Conservation (phyloP, 257 asterid species). For the Ehretia macrophylla region DNA sequence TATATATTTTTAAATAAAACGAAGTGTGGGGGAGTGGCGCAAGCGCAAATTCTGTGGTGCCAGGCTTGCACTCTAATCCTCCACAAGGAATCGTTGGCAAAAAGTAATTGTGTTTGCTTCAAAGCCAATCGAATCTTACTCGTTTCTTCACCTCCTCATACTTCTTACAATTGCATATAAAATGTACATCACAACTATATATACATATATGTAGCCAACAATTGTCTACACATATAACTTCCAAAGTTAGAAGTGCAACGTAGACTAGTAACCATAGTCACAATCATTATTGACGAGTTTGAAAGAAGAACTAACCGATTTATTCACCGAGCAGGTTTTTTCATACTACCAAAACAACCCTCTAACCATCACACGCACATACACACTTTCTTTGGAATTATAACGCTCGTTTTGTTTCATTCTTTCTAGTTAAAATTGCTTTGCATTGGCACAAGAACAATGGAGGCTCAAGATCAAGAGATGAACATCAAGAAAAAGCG, state of each 20-base stretch:
- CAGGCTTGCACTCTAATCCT: conserved; percentile 96
- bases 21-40: conserved; percentile 29
- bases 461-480: conserved; percentile 47
- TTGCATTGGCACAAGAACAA: no score
- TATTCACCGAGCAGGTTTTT: no score
- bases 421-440: no score
- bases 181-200: neutral
- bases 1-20: no score
- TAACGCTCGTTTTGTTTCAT: no score
- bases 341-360: neutral
- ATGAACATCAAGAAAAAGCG: conserved; percentile 56
- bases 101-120: conserved; percentile 83
- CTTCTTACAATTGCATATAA: conserved; percentile 2
- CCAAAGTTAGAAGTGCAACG: neutral
- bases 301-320: no score
- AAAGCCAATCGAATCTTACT: conserved; percentile 83
- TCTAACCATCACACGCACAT: neutral
- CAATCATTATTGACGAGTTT: neutral
- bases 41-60: conserved; percentile 67
- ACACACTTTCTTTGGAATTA: neutral
- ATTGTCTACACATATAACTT: neutral
- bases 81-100: conserved; percentile 67
- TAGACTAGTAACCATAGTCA: neutral
- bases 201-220: neutral
- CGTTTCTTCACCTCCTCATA: conserved; percentile 23